Conservation (phyloP, 495 filamentous ascomycete genomes). For the Daldinia concentrica region DNA sequence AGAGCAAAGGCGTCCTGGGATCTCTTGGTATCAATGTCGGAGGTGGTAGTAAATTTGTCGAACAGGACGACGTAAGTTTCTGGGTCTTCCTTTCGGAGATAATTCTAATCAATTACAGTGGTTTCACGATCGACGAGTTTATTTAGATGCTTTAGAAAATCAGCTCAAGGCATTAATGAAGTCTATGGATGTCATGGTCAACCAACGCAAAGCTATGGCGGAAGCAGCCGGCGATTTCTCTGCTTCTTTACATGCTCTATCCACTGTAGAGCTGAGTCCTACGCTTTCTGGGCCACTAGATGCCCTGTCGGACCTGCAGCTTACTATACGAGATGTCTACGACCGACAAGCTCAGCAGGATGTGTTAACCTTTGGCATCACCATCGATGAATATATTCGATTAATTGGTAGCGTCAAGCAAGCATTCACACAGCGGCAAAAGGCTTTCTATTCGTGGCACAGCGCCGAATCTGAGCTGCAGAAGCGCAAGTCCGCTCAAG, state of each 20-base stretch:
- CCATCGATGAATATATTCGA: slow-evolving; percentile 97
- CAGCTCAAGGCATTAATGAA: slow-evolving; percentile 95
- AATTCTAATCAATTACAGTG: slow-evolving; percentile 63
- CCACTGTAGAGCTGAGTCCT: slow-evolving; percentile 86
- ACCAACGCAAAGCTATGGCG: slow-evolving; percentile 88
- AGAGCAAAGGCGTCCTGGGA: slow-evolving; percentile 93
- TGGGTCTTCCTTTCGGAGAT: slow-evolving; percentile 14
- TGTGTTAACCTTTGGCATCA: slow-evolving; percentile 93
- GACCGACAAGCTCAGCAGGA: slow-evolving; percentile 98
- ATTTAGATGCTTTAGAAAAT: slow-evolving; percentile 92
- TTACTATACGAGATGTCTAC: slow-evolving; percentile 93
- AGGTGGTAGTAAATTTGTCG: slow-evolving; percentile 84
- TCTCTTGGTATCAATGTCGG: slow-evolving; percentile 82
- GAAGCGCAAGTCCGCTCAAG: slow-evolving; percentile 85
- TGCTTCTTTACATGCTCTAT: slow-evolving; percentile 85
- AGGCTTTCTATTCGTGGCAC: slow-evolving; percentile 94
- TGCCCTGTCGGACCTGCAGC: slow-evolving; percentile 88
- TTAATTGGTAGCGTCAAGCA: slow-evolving; percentile 93
- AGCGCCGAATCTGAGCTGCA: slow-evolving; percentile 84
- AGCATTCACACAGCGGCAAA: slow-evolving; percentile 90
- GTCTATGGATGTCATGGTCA: slow-evolving; percentile 89
- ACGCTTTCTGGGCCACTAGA: slow-evolving; percentile 89
- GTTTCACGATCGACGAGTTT: slow-evolving; percentile 96
- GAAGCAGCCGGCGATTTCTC: slow-evolving; percentile 95
- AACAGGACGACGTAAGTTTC: slow-evolving; percentile 90